Evolutionary conservation across 2,329 filamentous ascomycete genomes (phyloP).

Genomic region (Exophiala sp.): DNA sequence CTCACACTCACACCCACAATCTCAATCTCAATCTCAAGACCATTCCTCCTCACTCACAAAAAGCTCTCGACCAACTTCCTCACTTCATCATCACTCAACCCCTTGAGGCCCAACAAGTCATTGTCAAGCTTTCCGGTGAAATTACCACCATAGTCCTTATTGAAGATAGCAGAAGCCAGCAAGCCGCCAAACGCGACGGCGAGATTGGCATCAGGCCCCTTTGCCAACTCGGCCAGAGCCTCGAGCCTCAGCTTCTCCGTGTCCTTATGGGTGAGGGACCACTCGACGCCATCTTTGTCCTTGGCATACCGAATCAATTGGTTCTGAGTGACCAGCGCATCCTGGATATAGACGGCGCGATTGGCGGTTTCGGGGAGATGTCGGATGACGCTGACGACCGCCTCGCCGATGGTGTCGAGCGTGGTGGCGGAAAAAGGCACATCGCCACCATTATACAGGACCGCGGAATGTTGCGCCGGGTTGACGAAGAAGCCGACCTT

Average conservation of each 20-base stretch:
- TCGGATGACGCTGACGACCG: slow-evolving; percentile 45
- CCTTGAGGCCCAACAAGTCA: slow-evolving; percentile 36
- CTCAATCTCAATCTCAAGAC: too few species aligned
- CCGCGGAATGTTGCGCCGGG: slow-evolving; percentile 38
- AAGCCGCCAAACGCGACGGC: slow-evolving; percentile 31
- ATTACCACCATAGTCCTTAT: slow-evolving; percentile 27
- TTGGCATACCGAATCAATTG: slow-evolving; percentile 35
- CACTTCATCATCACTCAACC: slow-evolving; percentile 34
- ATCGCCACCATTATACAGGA: slow-evolving; percentile 49
- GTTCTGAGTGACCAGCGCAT: slow-evolving; percentile 44
- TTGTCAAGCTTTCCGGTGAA: slow-evolving; percentile 35
- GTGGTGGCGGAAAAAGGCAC: slow-evolving; percentile 45
- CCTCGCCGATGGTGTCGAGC: slow-evolving; percentile 44
- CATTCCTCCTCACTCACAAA: slow-evolving; percentile 3
- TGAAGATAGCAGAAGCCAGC: slow-evolving; percentile 33
- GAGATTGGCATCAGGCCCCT: slow-evolving; percentile 15
- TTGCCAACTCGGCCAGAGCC: slow-evolving; percentile 32
- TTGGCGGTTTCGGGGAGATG: slow-evolving; percentile 52
- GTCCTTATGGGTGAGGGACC: slow-evolving; percentile 12
- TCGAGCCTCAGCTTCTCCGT: slow-evolving; percentile 26
- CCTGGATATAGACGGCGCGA: slow-evolving; percentile 43
- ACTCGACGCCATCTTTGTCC: slow-evolving; percentile 30
- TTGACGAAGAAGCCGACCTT: slow-evolving; percentile 43
- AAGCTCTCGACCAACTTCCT: slow-evolving; percentile 28
- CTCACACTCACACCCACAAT: too few species aligned